These are phyloP conservation scores for Aspergillus sp. DNA, from an alignment of 2,329 filamentous ascomycete genomes.

Conservation along the genomic window DNA sequence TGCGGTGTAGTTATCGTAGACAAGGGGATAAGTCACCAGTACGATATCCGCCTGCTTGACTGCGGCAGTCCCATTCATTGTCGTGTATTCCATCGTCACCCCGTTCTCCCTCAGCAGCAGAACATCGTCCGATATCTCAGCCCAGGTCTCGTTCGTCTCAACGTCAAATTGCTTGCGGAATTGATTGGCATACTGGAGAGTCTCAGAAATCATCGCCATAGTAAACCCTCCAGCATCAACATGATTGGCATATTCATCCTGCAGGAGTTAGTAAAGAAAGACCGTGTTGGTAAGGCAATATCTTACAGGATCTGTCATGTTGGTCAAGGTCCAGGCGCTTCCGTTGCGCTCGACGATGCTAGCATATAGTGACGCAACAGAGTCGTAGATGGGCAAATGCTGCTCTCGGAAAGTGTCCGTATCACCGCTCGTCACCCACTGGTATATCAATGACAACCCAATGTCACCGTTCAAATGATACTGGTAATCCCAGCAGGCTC, in stretches of 20 bases:
- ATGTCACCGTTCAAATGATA: conserved; percentile 73
- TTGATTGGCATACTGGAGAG: conserved; percentile 57
- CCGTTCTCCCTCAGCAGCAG: conserved; percentile 56
- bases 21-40: conserved; percentile 63
- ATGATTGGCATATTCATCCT: conserved; percentile 68
- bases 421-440: conserved; percentile 62
- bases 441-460: conserved; percentile 60
- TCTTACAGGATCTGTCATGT: conserved; percentile 69
- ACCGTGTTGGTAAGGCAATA: neutral
- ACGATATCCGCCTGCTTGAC: conserved; percentile 74
- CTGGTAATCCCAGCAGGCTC: conserved; percentile 68
- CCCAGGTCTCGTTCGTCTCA: conserved; percentile 58
- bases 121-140: conserved; percentile 57
- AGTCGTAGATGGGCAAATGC: conserved; percentile 64
- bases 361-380: conserved; percentile 61
- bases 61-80: conserved; percentile 64
- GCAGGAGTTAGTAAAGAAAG: neutral
- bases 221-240: conserved; percentile 70
- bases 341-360: conserved; percentile 62
- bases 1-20: conserved; percentile 56
- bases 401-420: conserved; percentile 54
- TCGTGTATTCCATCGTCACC: conserved; percentile 64
- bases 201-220: conserved; percentile 59
- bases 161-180: conserved; percentile 58
- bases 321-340: conserved; percentile 54